Conservation (phyloP, 768 basidiomycete genomes). For the Steccherinum ochraceum region DNA sequence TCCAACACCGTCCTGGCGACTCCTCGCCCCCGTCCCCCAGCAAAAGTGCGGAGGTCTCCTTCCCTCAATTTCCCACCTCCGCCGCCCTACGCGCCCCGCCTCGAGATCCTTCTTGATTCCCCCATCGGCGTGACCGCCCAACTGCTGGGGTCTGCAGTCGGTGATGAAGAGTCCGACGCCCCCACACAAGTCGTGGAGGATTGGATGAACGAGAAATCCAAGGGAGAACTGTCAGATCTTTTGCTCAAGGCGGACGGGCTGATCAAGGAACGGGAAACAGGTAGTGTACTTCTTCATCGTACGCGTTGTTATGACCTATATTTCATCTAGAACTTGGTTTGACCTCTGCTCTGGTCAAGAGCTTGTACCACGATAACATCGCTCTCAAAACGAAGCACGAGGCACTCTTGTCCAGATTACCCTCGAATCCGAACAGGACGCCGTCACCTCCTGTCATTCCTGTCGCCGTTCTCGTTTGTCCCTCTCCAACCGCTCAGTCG, state of each 20-base stretch:
- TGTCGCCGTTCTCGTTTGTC: constrained; percentile 12
- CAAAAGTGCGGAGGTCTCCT: constrained; percentile 49
- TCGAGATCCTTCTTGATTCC: constrained; percentile 29
- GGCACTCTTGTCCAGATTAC: constrained; percentile 60
- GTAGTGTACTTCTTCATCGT: constrained; percentile 27
- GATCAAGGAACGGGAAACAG: constrained; percentile 72
- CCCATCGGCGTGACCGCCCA: constrained; percentile 33
- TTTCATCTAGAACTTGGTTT: constrained; percentile 50
- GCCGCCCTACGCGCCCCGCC: constrained; percentile 49
- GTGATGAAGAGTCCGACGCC: constrained; percentile 9
- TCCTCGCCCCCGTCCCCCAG: constrained; percentile 66
- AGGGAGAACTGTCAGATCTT: constrained; percentile 65
- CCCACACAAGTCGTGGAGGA: constrained; percentile 25
- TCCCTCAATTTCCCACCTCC: constrained; percentile 35
- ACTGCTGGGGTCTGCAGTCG: constrained; percentile 16
- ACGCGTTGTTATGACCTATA: neutral
- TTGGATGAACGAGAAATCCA: constrained; percentile 60
- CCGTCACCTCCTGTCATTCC: constrained; percentile 17
- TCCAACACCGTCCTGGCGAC: constrained; percentile 29
- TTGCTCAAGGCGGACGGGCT: constrained; percentile 68
- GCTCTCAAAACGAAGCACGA: constrained; percentile 68
- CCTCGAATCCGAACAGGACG: constrained; percentile 16
- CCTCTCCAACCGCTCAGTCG: constrained; percentile 6
- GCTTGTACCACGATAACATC: constrained; percentile 61
- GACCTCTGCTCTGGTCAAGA: constrained; percentile 65